A percentile compares a stretch with the other conserved stretches of the same genome.
Conservation (phyloP, 495 filamentous ascomycete genomes). For the Xylaria intraflava region DNA sequence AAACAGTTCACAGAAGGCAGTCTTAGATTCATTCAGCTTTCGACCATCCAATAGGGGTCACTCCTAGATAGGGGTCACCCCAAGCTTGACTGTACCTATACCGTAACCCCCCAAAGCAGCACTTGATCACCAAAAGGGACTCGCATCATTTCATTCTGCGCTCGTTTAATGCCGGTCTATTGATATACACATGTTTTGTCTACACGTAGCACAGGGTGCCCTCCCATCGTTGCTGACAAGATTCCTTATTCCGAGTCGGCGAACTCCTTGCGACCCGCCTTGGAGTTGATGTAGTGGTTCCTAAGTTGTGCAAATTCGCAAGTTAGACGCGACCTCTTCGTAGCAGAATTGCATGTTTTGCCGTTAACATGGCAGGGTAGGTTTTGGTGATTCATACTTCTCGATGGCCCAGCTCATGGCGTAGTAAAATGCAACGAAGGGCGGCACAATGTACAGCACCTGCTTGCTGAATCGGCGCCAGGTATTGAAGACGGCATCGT, state of each 20-base stretch:
- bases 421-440: slow-evolving; percentile 67
- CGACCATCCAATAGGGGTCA: no score
- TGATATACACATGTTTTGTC: slow-evolving; percentile 27
- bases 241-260: slow-evolving; percentile 34
- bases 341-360: background rate
- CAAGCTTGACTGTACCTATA: background rate
- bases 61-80: no score
- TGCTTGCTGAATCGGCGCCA: slow-evolving; percentile 56
- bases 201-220: slow-evolving; percentile 14
- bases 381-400: slow-evolving; percentile 50
- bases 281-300: slow-evolving; percentile 90
- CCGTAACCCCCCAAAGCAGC: no score
- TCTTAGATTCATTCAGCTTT: no score
- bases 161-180: slow-evolving; percentile 20
- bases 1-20: no score
- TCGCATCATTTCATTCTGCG: slow-evolving; percentile 8
- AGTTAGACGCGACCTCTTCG: slow-evolving; percentile 15
- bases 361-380: background rate
- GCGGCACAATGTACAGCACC: slow-evolving; percentile 76
- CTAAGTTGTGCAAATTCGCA: slow-evolving; percentile 34
- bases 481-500: slow-evolving; percentile 57
- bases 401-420: slow-evolving; percentile 81
- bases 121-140: slow-evolving; percentile 1
- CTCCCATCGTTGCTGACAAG: slow-evolving; percentile 8
- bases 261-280: slow-evolving; percentile 65